These are phyloP conservation scores for Fusarium robinianum DNA, from an alignment of 2,329 filamentous ascomycete species.

Conservation along the genomic window DNA sequence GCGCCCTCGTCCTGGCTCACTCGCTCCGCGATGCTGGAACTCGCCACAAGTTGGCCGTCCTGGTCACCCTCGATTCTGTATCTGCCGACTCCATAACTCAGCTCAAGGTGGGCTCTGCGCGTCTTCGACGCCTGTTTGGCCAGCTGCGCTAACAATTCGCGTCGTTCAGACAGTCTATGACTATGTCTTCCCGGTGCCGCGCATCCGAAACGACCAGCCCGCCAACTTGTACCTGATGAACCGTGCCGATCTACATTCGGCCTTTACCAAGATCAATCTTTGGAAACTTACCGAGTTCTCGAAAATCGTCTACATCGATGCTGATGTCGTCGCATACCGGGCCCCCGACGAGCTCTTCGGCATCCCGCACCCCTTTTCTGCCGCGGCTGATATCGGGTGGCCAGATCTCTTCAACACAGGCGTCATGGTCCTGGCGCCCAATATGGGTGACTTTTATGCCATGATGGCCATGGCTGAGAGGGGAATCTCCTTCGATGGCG, in stretches of 20 bases:
- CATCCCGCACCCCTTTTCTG: slow-evolving; percentile 61
- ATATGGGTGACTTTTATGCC: slow-evolving; percentile 85
- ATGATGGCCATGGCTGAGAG: slow-evolving; percentile 81
- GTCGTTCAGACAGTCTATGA: slow-evolving; percentile 74
- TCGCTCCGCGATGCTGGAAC: slow-evolving; percentile 91
- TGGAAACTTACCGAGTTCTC: slow-evolving; percentile 91
- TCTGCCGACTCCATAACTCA: slow-evolving; percentile 75
- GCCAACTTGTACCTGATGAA: slow-evolving; percentile 91
- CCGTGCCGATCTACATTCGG: slow-evolving; percentile 84
- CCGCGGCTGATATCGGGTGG: slow-evolving; percentile 96
- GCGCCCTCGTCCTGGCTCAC: slow-evolving; percentile 90
- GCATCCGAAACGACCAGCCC: slow-evolving; percentile 75
- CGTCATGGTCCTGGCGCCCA: slow-evolving; percentile 87
- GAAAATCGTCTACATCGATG: slow-evolving; percentile 93
- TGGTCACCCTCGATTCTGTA: slow-evolving; percentile 81
- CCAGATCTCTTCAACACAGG: slow-evolving; percentile 98
- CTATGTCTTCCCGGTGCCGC: slow-evolving; percentile 81
- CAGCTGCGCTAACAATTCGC: slow-evolving; percentile 11
- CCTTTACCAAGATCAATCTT: slow-evolving; percentile 94
- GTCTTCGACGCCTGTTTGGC: not conserved
- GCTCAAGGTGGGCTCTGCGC: slow-evolving; percentile 64
- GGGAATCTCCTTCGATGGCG: slow-evolving; percentile 94
- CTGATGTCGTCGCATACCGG: slow-evolving; percentile 87
- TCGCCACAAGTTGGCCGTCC: slow-evolving; percentile 72
- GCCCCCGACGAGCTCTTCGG: slow-evolving; percentile 93